Base-by-base conservation (phyloP, 140 eudicot genomes). In the Bidens hawaiensis region DNA sequence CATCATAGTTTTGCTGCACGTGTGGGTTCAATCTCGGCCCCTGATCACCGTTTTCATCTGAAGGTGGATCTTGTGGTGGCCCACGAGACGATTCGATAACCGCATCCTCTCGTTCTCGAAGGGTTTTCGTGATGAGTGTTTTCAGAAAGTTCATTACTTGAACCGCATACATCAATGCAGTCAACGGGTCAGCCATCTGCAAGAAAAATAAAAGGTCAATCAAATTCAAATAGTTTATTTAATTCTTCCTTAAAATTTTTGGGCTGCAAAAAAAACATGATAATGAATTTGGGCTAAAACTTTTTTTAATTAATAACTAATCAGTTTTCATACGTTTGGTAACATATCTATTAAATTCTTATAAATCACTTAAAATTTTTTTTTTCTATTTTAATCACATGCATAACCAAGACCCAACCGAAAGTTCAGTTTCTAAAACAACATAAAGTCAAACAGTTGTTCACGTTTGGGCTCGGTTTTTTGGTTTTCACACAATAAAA, bases 121-220 rank as follows among this genome's bases (percentile, higher is more conserved):
- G 78, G 8, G 83, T 73, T 73, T 74, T 90, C 21, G 61, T 79
- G 25, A 87, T 87, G 18, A 88, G 96, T 2, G 94, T 78, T 75
- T 87, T 84, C 16, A 84, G 88, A 77, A 90, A 90, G 82, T 90
- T 90, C 97, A 90, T 90, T 63, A 90, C 97, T 90, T 82, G 97
- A 23, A 86, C 94, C 0, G 97, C 97, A 26, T 84, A 87, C 97
- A 87, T 87, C 76, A 90, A 48, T 55, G 97, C 97, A 28, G 90
- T 90, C 77, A 90, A 74, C 22, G 97, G 97, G 71, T 90, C 96
- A 13, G 82, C 94, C 96, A 87, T 90, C 97, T 89, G 78, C 53
- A 68, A 52, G n/a, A 27, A n/a, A 47, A 16, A 52, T 43, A n/a
- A 47, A 6, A 38, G 45, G 59, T 65, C 53, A 45, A 47, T 9